Evolutionary conservation across 2,329 filamentous ascomycete genomes (phyloP).

Genomic region (Venturia aucupariae): DNA sequence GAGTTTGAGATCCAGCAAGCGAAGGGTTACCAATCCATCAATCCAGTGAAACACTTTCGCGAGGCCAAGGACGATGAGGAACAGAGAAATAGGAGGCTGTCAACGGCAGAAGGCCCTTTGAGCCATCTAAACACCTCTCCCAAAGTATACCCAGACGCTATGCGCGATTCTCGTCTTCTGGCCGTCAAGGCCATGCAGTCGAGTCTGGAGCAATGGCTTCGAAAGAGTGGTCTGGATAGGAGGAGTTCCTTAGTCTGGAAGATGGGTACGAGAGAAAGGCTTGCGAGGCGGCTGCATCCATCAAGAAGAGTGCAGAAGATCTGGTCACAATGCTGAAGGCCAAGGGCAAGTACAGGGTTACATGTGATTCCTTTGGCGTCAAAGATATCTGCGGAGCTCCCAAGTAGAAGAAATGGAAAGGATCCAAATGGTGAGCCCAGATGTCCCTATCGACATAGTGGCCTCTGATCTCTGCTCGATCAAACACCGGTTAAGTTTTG

Average conservation of each 20-base stretch:
- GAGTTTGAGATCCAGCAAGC: no score
- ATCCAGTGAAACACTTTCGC: no score
- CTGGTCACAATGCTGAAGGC: not conserved
- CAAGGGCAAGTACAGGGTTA: no score
- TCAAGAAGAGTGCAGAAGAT: not conserved
- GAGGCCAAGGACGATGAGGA: no score
- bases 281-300: not conserved
- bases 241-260: not conserved
- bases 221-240: not conserved
- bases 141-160: no score
- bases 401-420: not conserved
- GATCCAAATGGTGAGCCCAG: not conserved
- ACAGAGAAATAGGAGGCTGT: no score
- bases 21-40: no score
- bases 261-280: not conserved
- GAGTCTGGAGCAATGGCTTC: not conserved
- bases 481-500: not conserved
- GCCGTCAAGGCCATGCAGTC: not conserved
- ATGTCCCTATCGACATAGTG: not conserved
- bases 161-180: not conserved
- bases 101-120: no score
- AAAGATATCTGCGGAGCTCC: not conserved
- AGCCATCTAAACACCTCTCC: no score
- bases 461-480: not conserved
- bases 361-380: no score